A percentile compares a stretch with the other conserved stretches of the same genome.
These are phyloP conservation scores for Coemansia sp. DNA, from an alignment of 192 early-diverging fungal species.

Conservation along the genomic window DNA sequence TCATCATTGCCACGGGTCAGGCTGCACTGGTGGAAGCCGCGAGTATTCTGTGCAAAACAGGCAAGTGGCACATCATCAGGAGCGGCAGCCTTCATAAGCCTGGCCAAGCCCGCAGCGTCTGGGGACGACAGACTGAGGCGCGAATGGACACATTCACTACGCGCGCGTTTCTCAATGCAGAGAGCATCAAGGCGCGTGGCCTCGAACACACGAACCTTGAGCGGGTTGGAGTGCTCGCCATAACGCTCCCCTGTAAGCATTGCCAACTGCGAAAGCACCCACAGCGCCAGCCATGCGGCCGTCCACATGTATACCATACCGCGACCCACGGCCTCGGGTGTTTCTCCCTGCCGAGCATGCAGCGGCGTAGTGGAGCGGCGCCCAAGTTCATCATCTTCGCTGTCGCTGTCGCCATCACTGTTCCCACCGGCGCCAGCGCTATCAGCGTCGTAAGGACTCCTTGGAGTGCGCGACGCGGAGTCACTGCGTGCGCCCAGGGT, in stretches of 20 bases:
- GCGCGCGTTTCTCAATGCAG: slow-evolving; percentile 8
- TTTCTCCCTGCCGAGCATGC: slow-evolving; percentile 18
- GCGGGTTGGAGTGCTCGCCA: slow-evolving; percentile 9
- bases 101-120: slow-evolving; percentile 37
- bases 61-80: slow-evolving; percentile 4
- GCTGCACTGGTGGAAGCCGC: slow-evolving; percentile 41
- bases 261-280: slow-evolving; percentile 22
- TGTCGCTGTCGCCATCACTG: slow-evolving; percentile 6
- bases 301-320: slow-evolving; percentile 38
- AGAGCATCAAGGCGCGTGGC: slow-evolving; percentile 24
- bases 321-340: slow-evolving; percentile 33
- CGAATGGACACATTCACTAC: slow-evolving; percentile 14
- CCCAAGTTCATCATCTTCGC: slow-evolving; percentile 28
- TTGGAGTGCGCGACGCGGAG: not conserved
- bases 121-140: slow-evolving; percentile 38
- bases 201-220: slow-evolving; percentile 40
- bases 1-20: not conserved
- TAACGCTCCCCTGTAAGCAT: slow-evolving; percentile 38
- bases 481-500: not conserved
- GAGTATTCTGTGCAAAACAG: slow-evolving; percentile 37
- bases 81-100: slow-evolving; percentile 16
- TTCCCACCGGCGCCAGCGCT: not conserved
- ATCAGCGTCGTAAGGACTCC: not conserved
- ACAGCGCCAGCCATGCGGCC: slow-evolving; percentile 29
- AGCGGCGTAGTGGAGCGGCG: not conserved